Evolutionary conservation across 163 green algal species (phyloP).

Genomic region (Volvox carteri): DNA sequence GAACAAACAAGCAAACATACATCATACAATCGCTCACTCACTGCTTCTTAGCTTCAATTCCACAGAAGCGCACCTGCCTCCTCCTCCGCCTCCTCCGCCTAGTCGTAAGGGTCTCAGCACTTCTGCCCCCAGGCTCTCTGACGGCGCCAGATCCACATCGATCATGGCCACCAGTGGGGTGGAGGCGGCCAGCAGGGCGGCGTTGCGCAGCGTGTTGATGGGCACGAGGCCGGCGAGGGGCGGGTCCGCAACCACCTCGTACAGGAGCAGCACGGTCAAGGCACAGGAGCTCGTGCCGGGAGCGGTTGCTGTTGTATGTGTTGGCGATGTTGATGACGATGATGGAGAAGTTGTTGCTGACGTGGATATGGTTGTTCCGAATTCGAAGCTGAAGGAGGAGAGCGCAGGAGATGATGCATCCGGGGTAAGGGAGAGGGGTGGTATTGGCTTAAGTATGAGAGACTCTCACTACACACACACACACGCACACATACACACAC

Average conservation of each 20-base stretch:
- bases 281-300: neutral
- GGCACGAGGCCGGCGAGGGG: slow-evolving; percentile 57
- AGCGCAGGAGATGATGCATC: neutral
- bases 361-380: neutral
- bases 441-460: neutral
- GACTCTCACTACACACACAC: too few species aligned
- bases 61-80: too few species aligned
- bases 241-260: slow-evolving; percentile 35
- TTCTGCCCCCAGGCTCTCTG: slow-evolving; percentile 16
- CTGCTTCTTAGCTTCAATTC: too few species aligned
- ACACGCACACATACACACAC: neutral
- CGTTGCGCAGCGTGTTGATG: slow-evolving; percentile 69
- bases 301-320: neutral
- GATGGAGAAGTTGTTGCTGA: neutral
- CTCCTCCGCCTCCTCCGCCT: neutral
- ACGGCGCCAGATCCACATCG: slow-evolving; percentile 69
- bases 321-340: too few species aligned
- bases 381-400: neutral
- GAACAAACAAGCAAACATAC: too few species aligned
- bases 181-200: slow-evolving; percentile 59
- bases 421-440: neutral
- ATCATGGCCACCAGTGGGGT: slow-evolving; percentile 60
- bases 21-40: too few species aligned
- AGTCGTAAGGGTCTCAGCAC: slow-evolving; percentile 12
- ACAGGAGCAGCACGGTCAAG: slow-evolving; percentile 53